Base-by-base conservation (phyloP, 2,329 filamentous ascomycete species). In the Trichoderma sp. region DNA sequence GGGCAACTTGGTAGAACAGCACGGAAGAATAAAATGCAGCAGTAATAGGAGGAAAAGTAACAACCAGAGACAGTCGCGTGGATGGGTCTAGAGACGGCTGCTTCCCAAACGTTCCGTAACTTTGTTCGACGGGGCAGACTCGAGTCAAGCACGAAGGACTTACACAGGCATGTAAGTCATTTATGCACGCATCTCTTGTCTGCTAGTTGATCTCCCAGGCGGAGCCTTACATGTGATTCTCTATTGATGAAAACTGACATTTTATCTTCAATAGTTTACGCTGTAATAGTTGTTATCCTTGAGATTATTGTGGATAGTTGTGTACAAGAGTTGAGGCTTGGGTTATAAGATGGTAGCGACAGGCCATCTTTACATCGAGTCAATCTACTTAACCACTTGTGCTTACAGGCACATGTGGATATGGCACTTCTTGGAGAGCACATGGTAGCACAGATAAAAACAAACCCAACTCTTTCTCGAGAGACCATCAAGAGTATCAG, bases 401-500 rank as follows among this genome's bases (percentile, higher is more conserved):
- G n/a, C 50, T 56, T 7, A 53, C 0, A 7, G 2, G 6, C 24
- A 56, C 1, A 14, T 24, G 11, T 21, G 3, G 5, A 6, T 2
- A 24, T 56, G 0, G 21, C 21, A 56, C 0, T 24, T 56, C 21
- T 56, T 24, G n/a, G 0, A 56, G 50, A 24, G 21, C 1, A 2
- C 24, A 0, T 56, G 21, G n/a, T 24, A 24, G 2, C 50, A 56
- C n/a, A 56, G 0, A 56, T 56, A 21, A 2, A 24, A 56, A 6
- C 6, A 14, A 0, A 24, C 0, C 11, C 1, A 24, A 21, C 0
- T 56, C 11, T 56, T 56, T 1, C 0, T 24, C 11, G 5, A n/a
- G n/a, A n/a, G n/a, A n/a, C n/a, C n/a, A n/a, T n/a, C n/a, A n/a
- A n/a, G n/a, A n/a, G n/a, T n/a, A n/a, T n/a, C n/a, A n/a, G n/a